A percentile compares a stretch with the other conserved stretches of the same genome.
These are phyloP conservation scores for Seiridium unicorne DNA, from an alignment of 2,329 filamentous ascomycete genomes.

Conservation along the genomic window DNA sequence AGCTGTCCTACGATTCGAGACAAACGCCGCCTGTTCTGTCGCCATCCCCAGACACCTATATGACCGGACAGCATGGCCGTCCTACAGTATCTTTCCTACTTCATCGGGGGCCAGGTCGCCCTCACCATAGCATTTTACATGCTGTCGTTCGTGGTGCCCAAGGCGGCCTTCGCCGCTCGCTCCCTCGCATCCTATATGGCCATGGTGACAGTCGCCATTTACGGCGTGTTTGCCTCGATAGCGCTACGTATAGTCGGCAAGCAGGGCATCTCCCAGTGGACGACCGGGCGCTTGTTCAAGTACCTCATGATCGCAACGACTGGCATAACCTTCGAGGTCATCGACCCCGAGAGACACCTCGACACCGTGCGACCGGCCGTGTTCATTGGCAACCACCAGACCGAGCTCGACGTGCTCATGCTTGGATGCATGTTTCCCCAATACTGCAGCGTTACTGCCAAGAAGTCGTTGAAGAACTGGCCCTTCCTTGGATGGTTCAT, in stretches of 20 bases:
- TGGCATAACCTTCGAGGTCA: constrained; percentile 74
- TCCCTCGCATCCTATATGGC: constrained; percentile 64
- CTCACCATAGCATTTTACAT: constrained; percentile 59
- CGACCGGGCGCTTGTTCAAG: constrained; percentile 76
- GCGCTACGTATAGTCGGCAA: constrained; percentile 69
- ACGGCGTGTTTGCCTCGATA: constrained; percentile 75
- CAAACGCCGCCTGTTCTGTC: not conserved
- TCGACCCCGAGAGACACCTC: constrained; percentile 65
- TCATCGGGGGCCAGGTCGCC: constrained; percentile 49
- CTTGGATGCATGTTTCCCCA: constrained; percentile 85
- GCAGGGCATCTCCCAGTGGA: constrained; percentile 81
- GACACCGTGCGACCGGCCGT: constrained; percentile 74
- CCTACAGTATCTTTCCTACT: constrained; percentile 34
- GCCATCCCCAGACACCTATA: not conserved
- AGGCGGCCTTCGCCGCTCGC: constrained; percentile 68
- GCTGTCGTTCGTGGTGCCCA: constrained; percentile 56
- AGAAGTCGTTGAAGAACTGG: constrained; percentile 74
- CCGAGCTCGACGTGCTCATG: constrained; percentile 91
- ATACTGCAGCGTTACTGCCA: constrained; percentile 91
- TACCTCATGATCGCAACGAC: constrained; percentile 72
- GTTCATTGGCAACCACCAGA: constrained; percentile 94
- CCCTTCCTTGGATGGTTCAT: constrained; percentile 97
- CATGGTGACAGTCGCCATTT: constrained; percentile 60
- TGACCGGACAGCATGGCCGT: constrained; percentile 24
- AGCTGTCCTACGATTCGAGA: not conserved